Conservation (phyloP, 371 early-diverging fungal genomes). For the Mortierella sp. region DNA sequence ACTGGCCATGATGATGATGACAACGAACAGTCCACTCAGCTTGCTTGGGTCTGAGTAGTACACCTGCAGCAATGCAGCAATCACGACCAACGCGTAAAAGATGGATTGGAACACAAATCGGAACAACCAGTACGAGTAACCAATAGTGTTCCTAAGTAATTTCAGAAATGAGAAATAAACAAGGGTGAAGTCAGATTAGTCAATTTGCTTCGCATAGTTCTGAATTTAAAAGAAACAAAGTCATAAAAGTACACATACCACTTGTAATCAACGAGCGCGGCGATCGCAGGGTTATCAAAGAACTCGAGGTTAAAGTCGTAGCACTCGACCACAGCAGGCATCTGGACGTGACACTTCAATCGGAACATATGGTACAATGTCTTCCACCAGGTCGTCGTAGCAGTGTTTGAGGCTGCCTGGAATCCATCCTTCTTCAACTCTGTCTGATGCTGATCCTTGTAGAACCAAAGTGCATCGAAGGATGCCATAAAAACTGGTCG, state of each 20-base stretch:
- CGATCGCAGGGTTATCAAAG: constrained; percentile 35
- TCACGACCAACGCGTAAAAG: constrained; percentile 26
- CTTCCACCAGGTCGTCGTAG: constrained; percentile 18
- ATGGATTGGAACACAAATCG: constrained; percentile 27
- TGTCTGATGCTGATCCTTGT: neutral
- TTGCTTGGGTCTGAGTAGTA: neutral
- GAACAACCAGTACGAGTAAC: constrained; percentile 27
- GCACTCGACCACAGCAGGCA: neutral
- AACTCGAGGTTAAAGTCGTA: constrained; percentile 16
- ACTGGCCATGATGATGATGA: constrained; percentile 13
- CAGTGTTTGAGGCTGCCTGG: neutral
- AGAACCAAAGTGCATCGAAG: constrained; percentile 33
- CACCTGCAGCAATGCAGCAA: constrained; percentile 27
- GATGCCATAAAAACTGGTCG: constrained; percentile 28
- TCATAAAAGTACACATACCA: constrained; percentile 18
- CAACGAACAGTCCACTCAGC: constrained; percentile 1
- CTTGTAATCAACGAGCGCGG: constrained; percentile 29
- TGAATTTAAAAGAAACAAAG: neutral
- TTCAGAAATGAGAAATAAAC: too few relatives aligned
- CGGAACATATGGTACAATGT: constrained; percentile 10
- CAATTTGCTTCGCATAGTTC: neutral
- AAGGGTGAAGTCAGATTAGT: neutral
- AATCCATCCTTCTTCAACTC: constrained; percentile 11
- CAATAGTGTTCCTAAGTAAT: constrained; percentile 36
- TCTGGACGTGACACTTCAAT: neutral